Conservation (phyloP, 148 eudicot species). For the Nepenthes mirabilis region DNA sequence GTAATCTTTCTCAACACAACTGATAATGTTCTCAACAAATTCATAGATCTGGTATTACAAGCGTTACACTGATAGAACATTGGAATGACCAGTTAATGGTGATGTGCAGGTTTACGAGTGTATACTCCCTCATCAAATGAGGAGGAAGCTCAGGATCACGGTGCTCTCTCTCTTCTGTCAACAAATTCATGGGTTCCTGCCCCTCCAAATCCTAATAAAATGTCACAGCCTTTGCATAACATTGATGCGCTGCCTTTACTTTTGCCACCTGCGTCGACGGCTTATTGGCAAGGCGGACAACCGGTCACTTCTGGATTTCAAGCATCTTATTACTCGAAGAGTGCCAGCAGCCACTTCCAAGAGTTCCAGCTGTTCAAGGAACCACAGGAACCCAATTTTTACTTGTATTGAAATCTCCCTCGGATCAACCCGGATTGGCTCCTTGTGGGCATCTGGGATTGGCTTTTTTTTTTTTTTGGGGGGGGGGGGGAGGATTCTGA, state of each 20-base stretch:
- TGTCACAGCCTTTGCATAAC: too few species aligned
- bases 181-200: slow-evolving; percentile 44
- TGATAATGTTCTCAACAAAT: too few species aligned
- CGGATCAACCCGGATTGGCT: too few species aligned
- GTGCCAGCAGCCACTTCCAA: slow-evolving; percentile 14
- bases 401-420: slow-evolving; percentile 13
- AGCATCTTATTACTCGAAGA: slow-evolving; percentile 4
- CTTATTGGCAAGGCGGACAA: slow-evolving; percentile 42
- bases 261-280: slow-evolving; percentile 27
- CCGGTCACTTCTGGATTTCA: slow-evolving; percentile 13
- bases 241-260: not conserved
- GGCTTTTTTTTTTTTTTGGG: too few species aligned
- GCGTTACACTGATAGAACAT: too few species aligned
- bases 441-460: too few species aligned
- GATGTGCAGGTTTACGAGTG: slow-evolving; percentile 31
- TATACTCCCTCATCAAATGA: slow-evolving; percentile 27
- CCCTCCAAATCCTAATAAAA: slow-evolving; percentile 15
- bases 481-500: too few species aligned
- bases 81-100: too few species aligned
- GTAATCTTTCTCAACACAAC: too few species aligned
- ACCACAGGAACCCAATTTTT: slow-evolving; percentile 38
- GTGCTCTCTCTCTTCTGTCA: slow-evolving; percentile 99
- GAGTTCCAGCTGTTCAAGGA: slow-evolving; percentile 46
- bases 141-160: slow-evolving; percentile 42
- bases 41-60: too few species aligned